These are phyloP conservation scores for Lichtheimia corymbifera DNA, from an alignment of 371 early-diverging fungal genomes.

Conservation along the genomic window DNA sequence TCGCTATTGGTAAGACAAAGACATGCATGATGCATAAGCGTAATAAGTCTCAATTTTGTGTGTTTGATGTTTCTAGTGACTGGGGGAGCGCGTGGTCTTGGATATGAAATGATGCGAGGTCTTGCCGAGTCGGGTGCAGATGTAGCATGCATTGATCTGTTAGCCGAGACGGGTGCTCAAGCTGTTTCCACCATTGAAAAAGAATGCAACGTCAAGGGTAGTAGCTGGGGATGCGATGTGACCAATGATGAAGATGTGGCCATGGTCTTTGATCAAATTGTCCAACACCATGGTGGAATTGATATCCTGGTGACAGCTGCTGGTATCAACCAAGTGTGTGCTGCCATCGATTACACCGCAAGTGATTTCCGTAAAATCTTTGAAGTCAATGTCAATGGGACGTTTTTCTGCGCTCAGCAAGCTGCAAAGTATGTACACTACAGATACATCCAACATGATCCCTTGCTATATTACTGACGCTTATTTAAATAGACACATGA, in stretches of 20 bases:
- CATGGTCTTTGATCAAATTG: slow-evolving; percentile 29
- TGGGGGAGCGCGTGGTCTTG: slow-evolving; percentile 49
- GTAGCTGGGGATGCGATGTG: slow-evolving; percentile 42
- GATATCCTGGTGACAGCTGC: slow-evolving; percentile 35
- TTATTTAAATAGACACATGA: slow-evolving; percentile 49
- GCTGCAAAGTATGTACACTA: slow-evolving; percentile 27
- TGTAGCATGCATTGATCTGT: slow-evolving; percentile 40
- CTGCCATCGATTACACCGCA: slow-evolving; percentile 27
- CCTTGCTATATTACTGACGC: too few species aligned
- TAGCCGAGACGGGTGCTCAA: slow-evolving; percentile 21
- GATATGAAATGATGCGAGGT: slow-evolving; percentile 46
- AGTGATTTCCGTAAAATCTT: slow-evolving; percentile 27
- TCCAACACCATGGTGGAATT: slow-evolving; percentile 23
- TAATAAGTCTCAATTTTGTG: not conserved
- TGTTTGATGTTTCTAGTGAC: slow-evolving; percentile 24
- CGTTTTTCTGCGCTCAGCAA: slow-evolving; percentile 38
- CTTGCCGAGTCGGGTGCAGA: slow-evolving; percentile 42
- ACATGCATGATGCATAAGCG: not conserved
- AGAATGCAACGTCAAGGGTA: slow-evolving; percentile 26
- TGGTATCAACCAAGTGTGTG: slow-evolving; percentile 24
- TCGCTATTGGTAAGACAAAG: slow-evolving; percentile 32
- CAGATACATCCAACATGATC: too few species aligned
- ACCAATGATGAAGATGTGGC: slow-evolving; percentile 32
- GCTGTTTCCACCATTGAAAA: slow-evolving; percentile 21
- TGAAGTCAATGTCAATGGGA: slow-evolving; percentile 38